These are phyloP conservation scores for Epichloe coenophiala DNA, from an alignment of 2,329 filamentous ascomycete species.

Conservation along the genomic window DNA sequence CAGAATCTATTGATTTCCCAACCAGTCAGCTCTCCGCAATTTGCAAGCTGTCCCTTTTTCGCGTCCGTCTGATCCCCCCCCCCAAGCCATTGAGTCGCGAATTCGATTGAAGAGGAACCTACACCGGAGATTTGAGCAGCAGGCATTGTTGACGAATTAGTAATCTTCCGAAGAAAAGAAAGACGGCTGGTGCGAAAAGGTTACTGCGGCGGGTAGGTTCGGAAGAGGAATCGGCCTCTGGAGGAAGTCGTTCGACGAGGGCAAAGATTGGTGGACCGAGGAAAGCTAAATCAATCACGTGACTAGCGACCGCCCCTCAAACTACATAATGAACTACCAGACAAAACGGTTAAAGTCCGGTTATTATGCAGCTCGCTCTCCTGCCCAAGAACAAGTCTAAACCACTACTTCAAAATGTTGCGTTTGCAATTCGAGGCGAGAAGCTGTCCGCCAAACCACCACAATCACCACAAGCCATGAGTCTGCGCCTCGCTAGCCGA, in stretches of 20 bases:
- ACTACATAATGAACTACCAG: too few relatives aligned
- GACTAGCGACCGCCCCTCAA: too few relatives aligned
- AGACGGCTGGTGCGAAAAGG: neutral
- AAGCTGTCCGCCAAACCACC: neutral
- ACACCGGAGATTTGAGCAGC: conserved; percentile 46
- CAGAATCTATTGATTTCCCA: conserved; percentile 37
- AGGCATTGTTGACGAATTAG: conserved; percentile 30
- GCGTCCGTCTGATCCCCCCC: neutral
- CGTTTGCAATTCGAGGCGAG: neutral
- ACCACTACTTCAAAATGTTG: neutral
- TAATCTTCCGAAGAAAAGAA: neutral
- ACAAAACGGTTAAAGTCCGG: conserved; percentile 14
- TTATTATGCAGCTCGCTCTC: neutral
- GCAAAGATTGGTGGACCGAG: conserved; percentile 4
- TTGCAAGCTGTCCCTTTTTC: neutral
- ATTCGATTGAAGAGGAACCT: conserved; percentile 21
- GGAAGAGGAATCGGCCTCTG: neutral
- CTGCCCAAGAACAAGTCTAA: neutral
- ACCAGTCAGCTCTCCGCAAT: conserved; percentile 24
- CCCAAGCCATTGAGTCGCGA: conserved; percentile 16
- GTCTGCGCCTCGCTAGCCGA: conserved; percentile 47
- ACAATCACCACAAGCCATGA: conserved; percentile 36
- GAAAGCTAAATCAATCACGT: neutral
- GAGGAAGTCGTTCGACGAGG: conserved; percentile 5
- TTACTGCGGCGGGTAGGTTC: neutral